Percentiles rank a stretch among this genome's conserved stretches.
phyloP scores from a whole-genome alignment of 1,284 basidiomycete genomes.

The Sporisorium exsertum region DNA sequence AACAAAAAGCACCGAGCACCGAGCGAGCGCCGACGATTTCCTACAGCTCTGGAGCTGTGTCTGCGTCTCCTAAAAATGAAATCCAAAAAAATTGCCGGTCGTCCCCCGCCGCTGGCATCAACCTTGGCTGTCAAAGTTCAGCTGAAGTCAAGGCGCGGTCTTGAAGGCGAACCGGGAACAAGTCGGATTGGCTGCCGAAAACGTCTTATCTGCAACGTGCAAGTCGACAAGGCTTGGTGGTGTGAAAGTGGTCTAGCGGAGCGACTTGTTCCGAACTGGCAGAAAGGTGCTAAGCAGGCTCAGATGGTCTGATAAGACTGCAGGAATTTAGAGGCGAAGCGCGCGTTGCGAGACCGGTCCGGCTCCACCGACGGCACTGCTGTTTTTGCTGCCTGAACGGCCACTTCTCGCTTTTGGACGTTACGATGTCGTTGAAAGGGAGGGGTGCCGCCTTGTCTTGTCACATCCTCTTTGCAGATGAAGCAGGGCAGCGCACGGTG shows the following conservation, averaged over 20 bases:
- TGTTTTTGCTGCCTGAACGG: no score
- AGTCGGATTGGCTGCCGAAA: not conserved
- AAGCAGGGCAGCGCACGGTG: not conserved
- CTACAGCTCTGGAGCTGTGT: not conserved
- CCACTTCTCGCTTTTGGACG: no score
- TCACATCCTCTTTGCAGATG: not conserved
- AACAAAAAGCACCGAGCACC: slow-evolving; percentile 17
- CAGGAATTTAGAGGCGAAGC: not conserved
- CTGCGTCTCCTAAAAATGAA: not conserved
- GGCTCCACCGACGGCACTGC: no score
- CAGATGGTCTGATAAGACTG: not conserved
- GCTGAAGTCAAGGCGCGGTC: not conserved
- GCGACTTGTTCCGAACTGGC: slow-evolving; percentile 1
- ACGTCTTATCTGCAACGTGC: not conserved
- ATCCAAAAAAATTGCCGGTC: not conserved
- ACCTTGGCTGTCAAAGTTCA: not conserved
- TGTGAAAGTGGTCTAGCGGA: not conserved
- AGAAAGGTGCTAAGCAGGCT: not conserved
- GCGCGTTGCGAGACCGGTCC: slow-evolving; percentile 7
- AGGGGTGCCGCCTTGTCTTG: no score
- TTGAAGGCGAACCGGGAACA: not conserved
- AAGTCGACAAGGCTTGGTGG: not conserved
- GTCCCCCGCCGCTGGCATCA: not conserved
- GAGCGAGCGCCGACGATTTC: slow-evolving; percentile 23
- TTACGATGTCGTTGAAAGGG: no score